Evolutionary conservation across 106 monocot species (phyloP).

Genomic region (Posidonia australis): DNA sequence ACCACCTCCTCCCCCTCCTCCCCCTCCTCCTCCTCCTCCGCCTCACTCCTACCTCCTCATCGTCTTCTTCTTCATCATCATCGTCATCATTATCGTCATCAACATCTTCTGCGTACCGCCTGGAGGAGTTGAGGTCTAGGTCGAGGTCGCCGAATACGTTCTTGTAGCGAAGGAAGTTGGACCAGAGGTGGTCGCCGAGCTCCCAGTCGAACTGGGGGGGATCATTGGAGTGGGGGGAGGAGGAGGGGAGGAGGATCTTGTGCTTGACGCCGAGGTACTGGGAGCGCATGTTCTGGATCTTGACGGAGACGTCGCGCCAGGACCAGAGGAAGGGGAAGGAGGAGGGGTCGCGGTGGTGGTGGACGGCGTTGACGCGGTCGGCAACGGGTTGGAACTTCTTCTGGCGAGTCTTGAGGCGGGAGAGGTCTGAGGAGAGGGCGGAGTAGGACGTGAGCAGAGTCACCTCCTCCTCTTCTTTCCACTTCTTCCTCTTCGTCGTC

Average conservation of each 20-base stretch:
- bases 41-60: slow-evolving; percentile 5
- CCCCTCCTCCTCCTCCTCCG: slow-evolving; percentile 9
- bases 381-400: slow-evolving; percentile 53
- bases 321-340: slow-evolving; percentile 58
- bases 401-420: slow-evolving; percentile 30
- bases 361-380: slow-evolving; percentile 38
- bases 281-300: slow-evolving; percentile 71
- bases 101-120: background rate
- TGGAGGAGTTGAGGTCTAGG: slow-evolving; percentile 2
- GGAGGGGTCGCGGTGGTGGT: slow-evolving; percentile 34
- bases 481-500: slow-evolving; percentile 60
- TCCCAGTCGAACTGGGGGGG: slow-evolving; percentile 13
- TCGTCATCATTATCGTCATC: slow-evolving; percentile 2
- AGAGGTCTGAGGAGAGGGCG: slow-evolving; percentile 10
- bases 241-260: slow-evolving; percentile 24
- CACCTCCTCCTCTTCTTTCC: slow-evolving; percentile 52
- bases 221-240: background rate
- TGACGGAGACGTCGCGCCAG: slow-evolving; percentile 61
- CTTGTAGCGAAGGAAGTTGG: slow-evolving; percentile 47
- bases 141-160: slow-evolving; percentile 41
- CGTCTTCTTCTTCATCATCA: slow-evolving; percentile 7
- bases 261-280: slow-evolving; percentile 49
- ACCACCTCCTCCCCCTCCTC: slow-evolving; percentile 1
- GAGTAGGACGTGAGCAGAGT: slow-evolving; percentile 38
- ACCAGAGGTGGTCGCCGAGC: slow-evolving; percentile 32